Percentiles rank a stretch among this genome's conserved stretches.
Evolutionary conservation across 2,329 filamentous ascomycete genomes (phyloP).

Genomic region (Cephalotrichum gorgonifer): DNA sequence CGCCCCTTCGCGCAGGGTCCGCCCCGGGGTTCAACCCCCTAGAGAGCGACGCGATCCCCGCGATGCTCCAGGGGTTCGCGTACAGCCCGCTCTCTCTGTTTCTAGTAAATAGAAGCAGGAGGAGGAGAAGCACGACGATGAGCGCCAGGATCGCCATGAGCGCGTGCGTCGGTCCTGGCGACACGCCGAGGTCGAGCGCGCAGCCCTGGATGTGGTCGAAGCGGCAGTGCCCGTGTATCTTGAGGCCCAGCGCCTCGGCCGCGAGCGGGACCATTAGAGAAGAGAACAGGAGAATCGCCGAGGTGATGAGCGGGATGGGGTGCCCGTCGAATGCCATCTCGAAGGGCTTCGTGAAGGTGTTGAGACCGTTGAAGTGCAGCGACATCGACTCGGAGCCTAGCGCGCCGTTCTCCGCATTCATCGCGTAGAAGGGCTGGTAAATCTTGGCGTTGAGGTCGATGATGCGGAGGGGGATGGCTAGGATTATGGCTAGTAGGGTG

Average conservation of each 20-base stretch:
- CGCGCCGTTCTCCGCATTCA: constrained; percentile 25
- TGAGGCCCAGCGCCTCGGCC: constrained; percentile 26
- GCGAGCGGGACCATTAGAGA: constrained; percentile 26
- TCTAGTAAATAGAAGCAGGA: constrained; percentile 17
- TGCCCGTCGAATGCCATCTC: constrained; percentile 21
- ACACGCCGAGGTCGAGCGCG: constrained; percentile 23
- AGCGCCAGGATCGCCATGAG: constrained; percentile 20
- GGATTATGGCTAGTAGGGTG: constrained; percentile 24
- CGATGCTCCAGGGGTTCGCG: constrained; percentile 29
- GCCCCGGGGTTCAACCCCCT: no score
- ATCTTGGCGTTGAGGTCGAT: constrained; percentile 28
- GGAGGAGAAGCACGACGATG: constrained; percentile 17
- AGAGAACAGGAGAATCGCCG: constrained; percentile 21
- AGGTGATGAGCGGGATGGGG: constrained; percentile 25
- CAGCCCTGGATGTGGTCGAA: constrained; percentile 18
- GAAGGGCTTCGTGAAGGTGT: constrained; percentile 23
- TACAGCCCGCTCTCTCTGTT: constrained; percentile 26
- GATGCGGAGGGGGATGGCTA: constrained; percentile 27
- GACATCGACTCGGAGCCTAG: constrained; percentile 28
- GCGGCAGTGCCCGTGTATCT: constrained; percentile 23
- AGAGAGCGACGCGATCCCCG: constrained; percentile 22
- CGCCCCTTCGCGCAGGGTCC: no score
- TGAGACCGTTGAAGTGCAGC: constrained; percentile 27
- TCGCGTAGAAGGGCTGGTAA: constrained; percentile 31
- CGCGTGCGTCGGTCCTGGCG: constrained; percentile 17